These are phyloP conservation scores for Trichoderma oligosporum DNA, from an alignment of 2,329 filamentous ascomycete genomes.

Conservation along the genomic window DNA sequence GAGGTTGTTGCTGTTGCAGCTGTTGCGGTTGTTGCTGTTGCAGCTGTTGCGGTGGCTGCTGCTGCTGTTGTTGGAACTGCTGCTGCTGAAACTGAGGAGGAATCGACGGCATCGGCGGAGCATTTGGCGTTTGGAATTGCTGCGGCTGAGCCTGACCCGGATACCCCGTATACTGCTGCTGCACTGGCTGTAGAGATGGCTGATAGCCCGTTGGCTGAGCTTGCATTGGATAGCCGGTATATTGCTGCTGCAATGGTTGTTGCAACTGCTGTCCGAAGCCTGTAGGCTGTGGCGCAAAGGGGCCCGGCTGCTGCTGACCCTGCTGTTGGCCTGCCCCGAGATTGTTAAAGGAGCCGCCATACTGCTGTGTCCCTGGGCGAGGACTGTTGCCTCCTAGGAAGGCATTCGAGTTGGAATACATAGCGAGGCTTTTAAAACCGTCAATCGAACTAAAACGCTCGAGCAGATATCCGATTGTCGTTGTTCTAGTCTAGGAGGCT, in stretches of 20 bases:
- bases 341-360: slow-evolving; percentile 46
- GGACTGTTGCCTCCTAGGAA: slow-evolving; percentile 76
- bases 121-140: slow-evolving; percentile 55
- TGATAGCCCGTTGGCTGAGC: slow-evolving; percentile 46
- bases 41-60: slow-evolving; percentile 43
- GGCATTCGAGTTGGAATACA: slow-evolving; percentile 89
- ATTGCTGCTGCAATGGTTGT: slow-evolving; percentile 53
- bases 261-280: slow-evolving; percentile 50
- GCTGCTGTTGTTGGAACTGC: slow-evolving; percentile 54
- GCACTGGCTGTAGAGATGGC: slow-evolving; percentile 55
- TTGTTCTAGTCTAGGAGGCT: slow-evolving; percentile 8
- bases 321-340: slow-evolving; percentile 41
- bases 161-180: slow-evolving; percentile 67
- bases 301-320: slow-evolving; percentile 49
- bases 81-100: slow-evolving; percentile 58
- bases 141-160: slow-evolving; percentile 50
- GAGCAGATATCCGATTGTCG: background rate
- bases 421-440: slow-evolving; percentile 37
- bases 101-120: slow-evolving; percentile 57
- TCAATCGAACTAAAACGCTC: slow-evolving; percentile 1
- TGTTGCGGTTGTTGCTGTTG: slow-evolving; percentile 35
- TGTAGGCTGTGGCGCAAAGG: slow-evolving; percentile 58
- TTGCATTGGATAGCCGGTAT: slow-evolving; percentile 58
- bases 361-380: slow-evolving; percentile 64
- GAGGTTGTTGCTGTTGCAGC: slow-evolving; percentile 34